Conservation (phyloP, 1,284 basidiomycete species). For the Austroboletus niveus region DNA sequence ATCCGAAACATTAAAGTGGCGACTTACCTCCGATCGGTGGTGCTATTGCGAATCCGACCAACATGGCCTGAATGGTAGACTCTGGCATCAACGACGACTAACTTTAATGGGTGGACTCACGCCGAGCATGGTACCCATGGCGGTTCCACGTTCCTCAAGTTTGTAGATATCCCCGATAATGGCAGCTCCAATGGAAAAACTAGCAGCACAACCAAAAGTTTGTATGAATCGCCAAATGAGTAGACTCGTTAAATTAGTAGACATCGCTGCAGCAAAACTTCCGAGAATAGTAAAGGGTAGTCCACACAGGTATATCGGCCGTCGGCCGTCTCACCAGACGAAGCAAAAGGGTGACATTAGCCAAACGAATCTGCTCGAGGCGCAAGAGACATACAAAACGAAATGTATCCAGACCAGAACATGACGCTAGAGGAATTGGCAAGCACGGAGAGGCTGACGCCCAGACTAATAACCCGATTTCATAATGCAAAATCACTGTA, state of each 20-base stretch:
- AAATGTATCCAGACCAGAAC: conserved; percentile 26
- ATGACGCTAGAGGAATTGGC: conserved; percentile 24
- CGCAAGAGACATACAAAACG: conserved; percentile 26
- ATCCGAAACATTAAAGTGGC: background rate
- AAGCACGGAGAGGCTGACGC: conserved; percentile 27
- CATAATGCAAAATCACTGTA: background rate
- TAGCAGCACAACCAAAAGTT: conserved; percentile 40
- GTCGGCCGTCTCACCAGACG: conserved; percentile 37
- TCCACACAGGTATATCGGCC: conserved; percentile 41
- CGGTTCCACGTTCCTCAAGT: conserved; percentile 45
- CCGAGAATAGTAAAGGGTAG: conserved; percentile 46
- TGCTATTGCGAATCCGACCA: conserved; percentile 46
- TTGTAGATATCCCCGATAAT: conserved; percentile 49
- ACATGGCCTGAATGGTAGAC: conserved; percentile 33
- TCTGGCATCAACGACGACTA: background rate
- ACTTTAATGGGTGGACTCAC: conserved; percentile 25
- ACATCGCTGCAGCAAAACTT: conserved; percentile 42
- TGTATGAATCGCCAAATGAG: conserved; percentile 49
- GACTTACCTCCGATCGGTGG: conserved; percentile 43
- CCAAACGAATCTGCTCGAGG: background rate
- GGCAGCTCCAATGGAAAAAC: conserved; percentile 46
- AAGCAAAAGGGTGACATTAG: background rate
- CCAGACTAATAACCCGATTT: conserved; percentile 17
- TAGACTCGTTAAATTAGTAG: conserved; percentile 34
- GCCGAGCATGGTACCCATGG: conserved; percentile 47